Conservation (phyloP, 2,329 filamentous ascomycete species). For the Colletotrichum phormii region DNA sequence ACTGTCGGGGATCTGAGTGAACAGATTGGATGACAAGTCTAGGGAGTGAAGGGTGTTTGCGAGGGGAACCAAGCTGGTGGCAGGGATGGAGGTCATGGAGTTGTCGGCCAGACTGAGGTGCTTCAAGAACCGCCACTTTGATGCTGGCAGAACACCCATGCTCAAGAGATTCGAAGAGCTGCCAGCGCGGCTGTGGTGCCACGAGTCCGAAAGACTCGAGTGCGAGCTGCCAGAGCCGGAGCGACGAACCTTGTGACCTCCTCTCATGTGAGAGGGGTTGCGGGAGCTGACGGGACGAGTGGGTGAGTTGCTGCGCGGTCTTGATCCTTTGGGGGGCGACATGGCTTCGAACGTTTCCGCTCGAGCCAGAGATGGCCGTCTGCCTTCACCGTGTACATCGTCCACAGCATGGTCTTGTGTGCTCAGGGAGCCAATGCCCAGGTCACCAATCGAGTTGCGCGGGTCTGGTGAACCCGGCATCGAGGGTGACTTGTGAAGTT, state of each 20-base stretch:
- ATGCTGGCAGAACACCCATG: slow-evolving; percentile 78
- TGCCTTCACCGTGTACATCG: slow-evolving; percentile 49
- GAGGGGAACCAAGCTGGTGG: slow-evolving; percentile 81
- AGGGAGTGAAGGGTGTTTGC: slow-evolving; percentile 91
- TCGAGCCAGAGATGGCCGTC: slow-evolving; percentile 58
- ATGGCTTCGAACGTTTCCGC: slow-evolving; percentile 61
- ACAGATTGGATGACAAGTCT: slow-evolving; percentile 92
- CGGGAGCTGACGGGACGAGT: slow-evolving; percentile 80
- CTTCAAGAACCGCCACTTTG: slow-evolving; percentile 94
- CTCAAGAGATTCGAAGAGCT: slow-evolving; percentile 84
- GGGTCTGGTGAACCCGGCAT: slow-evolving; percentile 73
- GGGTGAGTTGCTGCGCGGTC: slow-evolving; percentile 84
- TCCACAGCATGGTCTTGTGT: slow-evolving; percentile 63
- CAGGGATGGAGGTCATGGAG: slow-evolving; percentile 82
- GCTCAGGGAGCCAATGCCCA: slow-evolving; percentile 70
- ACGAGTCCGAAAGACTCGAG: slow-evolving; percentile 77
- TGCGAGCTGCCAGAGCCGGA: slow-evolving; percentile 95
- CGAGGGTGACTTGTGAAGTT: slow-evolving; percentile 75
- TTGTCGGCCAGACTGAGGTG: slow-evolving; percentile 95
- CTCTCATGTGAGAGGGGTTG: slow-evolving; percentile 75
- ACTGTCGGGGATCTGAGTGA: slow-evolving; percentile 94
- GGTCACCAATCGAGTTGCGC: slow-evolving; percentile 58
- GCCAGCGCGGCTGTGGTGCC: slow-evolving; percentile 69
- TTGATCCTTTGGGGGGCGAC: slow-evolving; percentile 56
- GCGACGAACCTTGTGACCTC: slow-evolving; percentile 80